These are phyloP conservation scores for Yarrowia divulgata DNA, from an alignment of 805 yeast genomes.

Conservation along the genomic window DNA sequence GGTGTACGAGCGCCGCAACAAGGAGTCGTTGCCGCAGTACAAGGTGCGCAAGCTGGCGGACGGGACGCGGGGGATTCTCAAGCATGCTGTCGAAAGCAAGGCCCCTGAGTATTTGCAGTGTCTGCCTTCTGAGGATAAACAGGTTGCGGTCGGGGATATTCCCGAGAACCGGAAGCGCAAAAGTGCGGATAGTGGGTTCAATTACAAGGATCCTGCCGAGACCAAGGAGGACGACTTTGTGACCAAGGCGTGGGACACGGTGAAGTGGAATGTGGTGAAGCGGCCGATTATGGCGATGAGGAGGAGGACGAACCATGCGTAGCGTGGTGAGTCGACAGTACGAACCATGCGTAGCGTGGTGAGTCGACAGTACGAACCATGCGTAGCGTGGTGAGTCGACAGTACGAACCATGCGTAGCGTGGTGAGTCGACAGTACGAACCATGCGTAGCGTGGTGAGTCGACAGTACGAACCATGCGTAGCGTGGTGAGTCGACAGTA, in stretches of 20 bases:
- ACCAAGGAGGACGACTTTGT: not conserved
- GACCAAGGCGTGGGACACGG: constrained; percentile 7
- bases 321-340: too few relatives aligned
- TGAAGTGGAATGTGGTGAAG: constrained; percentile 6
- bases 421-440: too few relatives aligned
- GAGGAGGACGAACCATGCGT: not conserved
- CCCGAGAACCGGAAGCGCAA: not conserved
- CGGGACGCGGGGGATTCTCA: not conserved
- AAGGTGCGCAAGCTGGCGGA: constrained; percentile 11
- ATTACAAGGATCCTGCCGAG: constrained; percentile 1
- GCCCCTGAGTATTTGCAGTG: not conserved
- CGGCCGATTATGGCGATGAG: not conserved
- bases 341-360: too few relatives aligned
- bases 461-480: too few relatives aligned
- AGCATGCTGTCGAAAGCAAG: not conserved
- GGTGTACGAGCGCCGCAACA: constrained; percentile 1
- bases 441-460: too few relatives aligned
- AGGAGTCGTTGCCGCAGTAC: not conserved
- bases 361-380: too few relatives aligned
- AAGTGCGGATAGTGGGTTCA: not conserved
- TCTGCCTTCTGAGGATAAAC: not conserved
- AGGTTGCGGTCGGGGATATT: not conserved
- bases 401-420: too few relatives aligned
- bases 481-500: too few relatives aligned
- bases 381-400: too few relatives aligned